Conservation (phyloP, 1,139 yeast genomes). For the Blastobotrys illinoisensis region DNA sequence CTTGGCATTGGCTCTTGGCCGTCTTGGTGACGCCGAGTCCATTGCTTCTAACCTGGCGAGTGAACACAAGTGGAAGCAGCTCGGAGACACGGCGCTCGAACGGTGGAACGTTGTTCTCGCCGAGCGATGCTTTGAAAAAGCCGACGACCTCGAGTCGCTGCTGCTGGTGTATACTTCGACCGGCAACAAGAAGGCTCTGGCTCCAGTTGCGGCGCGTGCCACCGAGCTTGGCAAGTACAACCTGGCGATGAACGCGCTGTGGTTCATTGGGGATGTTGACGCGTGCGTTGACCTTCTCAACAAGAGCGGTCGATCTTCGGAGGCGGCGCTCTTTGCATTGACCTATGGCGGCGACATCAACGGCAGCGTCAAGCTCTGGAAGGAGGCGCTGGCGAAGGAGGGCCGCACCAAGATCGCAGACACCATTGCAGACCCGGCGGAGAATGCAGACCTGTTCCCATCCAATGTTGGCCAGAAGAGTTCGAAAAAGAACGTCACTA, state of each 20-base stretch:
- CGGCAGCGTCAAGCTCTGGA: conserved; percentile 60
- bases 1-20: conserved; percentile 63
- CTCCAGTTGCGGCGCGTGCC: conserved; percentile 54
- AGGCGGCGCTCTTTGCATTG: conserved; percentile 76
- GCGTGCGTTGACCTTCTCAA: conserved; percentile 63
- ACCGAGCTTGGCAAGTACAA: conserved; percentile 72
- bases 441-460: conserved; percentile 30
- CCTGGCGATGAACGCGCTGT: conserved; percentile 86
- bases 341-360: conserved; percentile 60
- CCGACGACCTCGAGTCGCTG: conserved; percentile 77
- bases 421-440: conserved; percentile 26
- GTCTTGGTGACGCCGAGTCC: conserved; percentile 65
- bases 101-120: conserved; percentile 82
- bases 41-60: conserved; percentile 53
- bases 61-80: conserved; percentile 79
- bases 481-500: conserved; percentile 22
- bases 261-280: conserved; percentile 72
- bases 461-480: conserved; percentile 26
- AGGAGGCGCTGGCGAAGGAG: conserved; percentile 43
- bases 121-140: conserved; percentile 69
- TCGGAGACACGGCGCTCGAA: conserved; percentile 80
- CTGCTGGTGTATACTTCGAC: conserved; percentile 79
- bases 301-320: conserved; percentile 67
- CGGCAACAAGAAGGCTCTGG: conserved; percentile 58
- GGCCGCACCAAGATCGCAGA: conserved; percentile 59